Base-by-base conservation (phyloP, 2,329 filamentous ascomycete genomes). In the Didymella lethalis region DNA sequence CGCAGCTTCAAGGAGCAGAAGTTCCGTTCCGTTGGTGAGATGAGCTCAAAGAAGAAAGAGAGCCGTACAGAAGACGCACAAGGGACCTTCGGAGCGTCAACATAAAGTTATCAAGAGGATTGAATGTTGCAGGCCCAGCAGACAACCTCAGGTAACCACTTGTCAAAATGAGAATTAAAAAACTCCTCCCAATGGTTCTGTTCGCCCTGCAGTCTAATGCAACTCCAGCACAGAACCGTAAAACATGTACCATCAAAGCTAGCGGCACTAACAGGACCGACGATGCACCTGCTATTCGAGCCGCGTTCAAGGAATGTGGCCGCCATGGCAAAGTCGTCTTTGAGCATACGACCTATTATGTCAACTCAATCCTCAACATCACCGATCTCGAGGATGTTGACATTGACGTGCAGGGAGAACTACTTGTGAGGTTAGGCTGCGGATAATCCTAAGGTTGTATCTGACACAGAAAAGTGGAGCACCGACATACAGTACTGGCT, bases 401-500 rank as follows among this genome's bases (percentile, higher is more conserved):
- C 12, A 64, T 73, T 14, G 69, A 73, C 28, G 41, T 72, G 10
- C 61, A 69, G 45, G 69, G 68, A 7, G 58, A 64, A n/a, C 54
- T 70, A 29, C 53, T 68, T 29, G 65, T 68, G 51, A 18, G 54
- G 54, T 51, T 16, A 11, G 5, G n/a, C 16, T 6, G 26, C 23
- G 2, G 23, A 23, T 48, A 2, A 16, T 14, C 7, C 2, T 18
- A 16, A 20, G 7, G 4, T 7, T 31, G 11, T 8, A 18, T 32
- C 14, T 51, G 11, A 45, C 23, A 47, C 31, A 8, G 31, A 28
- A 25, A 28, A 71, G 68, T 70, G 66, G 67, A 65, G 57, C 26
- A 64, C 62, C 26, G 57, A 74, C 52, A 72, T 71, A 23, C 50
- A 56, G 11, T 74, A 72, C 63, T 73, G 70, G 71, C 64, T 74